Base-by-base conservation (phyloP, 768 basidiomycete genomes). In the Dictyophora rubrovolvata region DNA sequence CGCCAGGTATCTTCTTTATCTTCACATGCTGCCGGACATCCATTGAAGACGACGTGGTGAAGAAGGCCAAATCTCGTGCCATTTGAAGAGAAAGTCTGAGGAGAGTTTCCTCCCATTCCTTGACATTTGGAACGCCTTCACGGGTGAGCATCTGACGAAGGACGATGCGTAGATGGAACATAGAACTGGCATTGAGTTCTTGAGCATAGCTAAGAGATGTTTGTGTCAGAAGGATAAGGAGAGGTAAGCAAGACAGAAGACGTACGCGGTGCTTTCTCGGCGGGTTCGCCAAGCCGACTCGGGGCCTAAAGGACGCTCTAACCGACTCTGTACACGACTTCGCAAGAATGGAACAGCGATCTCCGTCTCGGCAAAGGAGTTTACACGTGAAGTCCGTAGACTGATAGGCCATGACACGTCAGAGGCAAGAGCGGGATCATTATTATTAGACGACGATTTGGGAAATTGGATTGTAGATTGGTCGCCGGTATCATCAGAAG, bases 1-100 rank as follows among this genome's bases (percentile, higher is more conserved):
- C 96, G 21, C 96, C 96, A 0, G 96, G 95, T 16, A 98, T 87
- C 72, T 95, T 95, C 76, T 99, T 98, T 72, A 98, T 94, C 74
- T 97, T 97, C 51, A 98, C 93, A 65, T 95, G 96, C 42, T 86
- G 82, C 34, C 95, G 79, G 21, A 96, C 87, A 69, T 98, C 96
- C 84, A 97, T 93, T 63, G 91, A 89, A 65, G 93, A 89, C 1
- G 92, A 92, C 68, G 90, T 85, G 33, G 80, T 74, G 2, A 86
- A 87, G 68, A 93, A 90, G 0, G 89, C 87, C 60, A 94, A 75
- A 58, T 91, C 89, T 20, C 84, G 83, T 2, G 93, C 90, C 48
- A 95, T 89, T 46, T 87, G 84, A 51, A 97, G 80, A 1, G 94
- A 84, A 17, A 98, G 75, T 64, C 78, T 84, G 52, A 92, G 76